Percentiles rank a stretch among this genome's conserved stretches.
Conservation (phyloP, 441 rosid species). For the Adansonia gregorii region DNA sequence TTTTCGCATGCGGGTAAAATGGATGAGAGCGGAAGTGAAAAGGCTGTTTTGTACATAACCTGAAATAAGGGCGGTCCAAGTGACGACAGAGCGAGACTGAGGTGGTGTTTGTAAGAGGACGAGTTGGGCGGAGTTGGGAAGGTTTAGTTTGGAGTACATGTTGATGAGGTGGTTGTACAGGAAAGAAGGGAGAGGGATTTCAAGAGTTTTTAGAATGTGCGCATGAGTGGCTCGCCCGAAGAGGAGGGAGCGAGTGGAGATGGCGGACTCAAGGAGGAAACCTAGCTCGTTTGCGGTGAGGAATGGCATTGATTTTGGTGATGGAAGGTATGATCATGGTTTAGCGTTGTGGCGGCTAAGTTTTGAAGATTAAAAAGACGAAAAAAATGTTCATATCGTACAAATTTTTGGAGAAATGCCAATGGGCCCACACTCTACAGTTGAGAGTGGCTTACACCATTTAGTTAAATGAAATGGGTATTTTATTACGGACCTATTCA, state of each 20-base stretch:
- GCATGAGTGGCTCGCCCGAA: conserved; percentile 71
- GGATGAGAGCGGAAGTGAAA: conserved; percentile 53
- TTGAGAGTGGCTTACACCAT: too few relatives aligned
- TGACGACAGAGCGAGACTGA: conserved; percentile 67
- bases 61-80: conserved; percentile 79
- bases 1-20: conserved; percentile 58
- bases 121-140: conserved; percentile 53
- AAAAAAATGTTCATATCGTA: too few relatives aligned
- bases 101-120: conserved; percentile 59
- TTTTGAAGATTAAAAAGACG: neutral
- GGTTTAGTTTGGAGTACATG: conserved; percentile 79
- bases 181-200: conserved; percentile 50
- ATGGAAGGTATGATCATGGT: conserved; percentile 34
- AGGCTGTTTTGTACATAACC: conserved; percentile 66
- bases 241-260: conserved; percentile 45
- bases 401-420: too few relatives aligned
- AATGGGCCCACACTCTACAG: too few relatives aligned
- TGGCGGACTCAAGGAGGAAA: conserved; percentile 51
- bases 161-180: conserved; percentile 67
- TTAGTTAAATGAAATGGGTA: too few relatives aligned
- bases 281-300: conserved; percentile 56
- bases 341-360: conserved; percentile 27
- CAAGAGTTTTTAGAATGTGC: conserved; percentile 54
- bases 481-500: too few relatives aligned
- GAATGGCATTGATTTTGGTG: conserved; percentile 46